Percentiles rank a stretch among this genome's conserved stretches.
Evolutionary conservation across 2,329 filamentous ascomycete species (phyloP).

Genomic region (Thielaviopsis punctulata): DNA sequence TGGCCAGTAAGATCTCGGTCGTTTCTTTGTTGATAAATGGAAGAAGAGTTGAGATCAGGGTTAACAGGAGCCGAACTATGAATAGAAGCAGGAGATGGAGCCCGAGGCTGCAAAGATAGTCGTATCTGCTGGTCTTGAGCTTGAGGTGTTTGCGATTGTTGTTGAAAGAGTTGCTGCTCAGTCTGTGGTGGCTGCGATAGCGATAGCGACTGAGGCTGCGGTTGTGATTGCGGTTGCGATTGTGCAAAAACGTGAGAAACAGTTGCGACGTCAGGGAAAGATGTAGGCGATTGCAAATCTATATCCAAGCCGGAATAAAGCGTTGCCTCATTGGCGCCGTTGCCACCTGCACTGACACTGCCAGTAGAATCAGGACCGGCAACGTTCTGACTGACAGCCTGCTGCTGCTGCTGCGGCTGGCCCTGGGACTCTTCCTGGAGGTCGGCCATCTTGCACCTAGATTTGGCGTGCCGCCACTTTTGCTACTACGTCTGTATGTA

Average conservation of each 20-base stretch:
- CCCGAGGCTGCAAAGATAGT: constrained; percentile 1
- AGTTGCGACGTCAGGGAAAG: background rate
- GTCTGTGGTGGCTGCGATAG: constrained; percentile 20
- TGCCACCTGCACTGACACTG: constrained; percentile 4
- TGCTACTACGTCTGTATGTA: no score
- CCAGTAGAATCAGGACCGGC: background rate
- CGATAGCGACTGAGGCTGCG: constrained; percentile 22
- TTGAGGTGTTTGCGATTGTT: constrained; percentile 11
- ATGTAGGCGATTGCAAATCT: constrained; percentile 4
- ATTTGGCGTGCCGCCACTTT: background rate
- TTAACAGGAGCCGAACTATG: background rate
- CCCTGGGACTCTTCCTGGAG: background rate
- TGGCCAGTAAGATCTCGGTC: background rate
- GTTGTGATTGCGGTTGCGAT: constrained; percentile 20
- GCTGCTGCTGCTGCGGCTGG: background rate
- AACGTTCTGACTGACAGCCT: background rate
- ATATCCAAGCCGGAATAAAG: constrained; percentile 3
- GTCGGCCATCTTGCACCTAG: constrained; percentile 4
- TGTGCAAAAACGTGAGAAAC: background rate
- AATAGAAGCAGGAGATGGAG: background rate
- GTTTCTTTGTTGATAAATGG: background rate
- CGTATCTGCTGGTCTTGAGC: background rate
- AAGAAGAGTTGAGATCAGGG: background rate
- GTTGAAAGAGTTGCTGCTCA: constrained; percentile 9
- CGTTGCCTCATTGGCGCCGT: background rate